A percentile compares a stretch with the other conserved stretches of the same genome.
Conservation (phyloP, 1,284 basidiomycete species). For the Polyporus tsugae region DNA sequence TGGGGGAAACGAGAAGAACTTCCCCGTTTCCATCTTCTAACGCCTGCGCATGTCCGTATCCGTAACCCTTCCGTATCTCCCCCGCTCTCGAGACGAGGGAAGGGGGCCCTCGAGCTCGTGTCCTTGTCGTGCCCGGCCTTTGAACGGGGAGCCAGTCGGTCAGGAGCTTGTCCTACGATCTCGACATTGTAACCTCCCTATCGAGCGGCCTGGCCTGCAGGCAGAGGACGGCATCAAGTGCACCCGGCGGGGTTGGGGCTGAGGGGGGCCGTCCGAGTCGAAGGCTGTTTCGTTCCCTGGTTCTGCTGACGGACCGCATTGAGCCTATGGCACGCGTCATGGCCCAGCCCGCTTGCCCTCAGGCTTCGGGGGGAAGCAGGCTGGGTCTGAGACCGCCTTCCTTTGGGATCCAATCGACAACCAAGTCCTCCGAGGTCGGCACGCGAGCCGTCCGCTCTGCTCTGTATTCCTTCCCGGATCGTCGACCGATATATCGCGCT, state of each 20-base stretch:
- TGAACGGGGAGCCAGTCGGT: not conserved
- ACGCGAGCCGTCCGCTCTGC: conserved; percentile 5
- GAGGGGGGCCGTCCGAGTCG: not conserved
- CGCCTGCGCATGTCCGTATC: not conserved
- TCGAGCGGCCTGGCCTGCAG: conserved; percentile 3
- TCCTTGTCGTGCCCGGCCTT: conserved; percentile 6
- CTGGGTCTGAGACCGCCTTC: not conserved
- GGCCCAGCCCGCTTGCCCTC: not conserved
- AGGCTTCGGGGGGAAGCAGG: not conserved
- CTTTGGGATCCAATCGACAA: not conserved
- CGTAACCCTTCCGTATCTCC: not conserved
- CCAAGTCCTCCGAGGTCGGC: not conserved
- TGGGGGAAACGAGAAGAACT: not conserved
- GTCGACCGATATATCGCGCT: conserved; percentile 1
- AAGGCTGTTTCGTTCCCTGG: conserved; percentile 14
- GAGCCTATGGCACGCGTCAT: conserved; percentile 19
- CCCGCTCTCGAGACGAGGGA: not conserved
- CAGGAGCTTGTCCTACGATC: not conserved
- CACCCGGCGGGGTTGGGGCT: not conserved
- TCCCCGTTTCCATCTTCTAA: conserved; percentile 2
- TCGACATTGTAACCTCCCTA: not conserved
- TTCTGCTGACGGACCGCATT: conserved; percentile 5
- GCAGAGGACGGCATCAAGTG: conserved; percentile 17
- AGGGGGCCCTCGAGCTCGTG: conserved; percentile 9
- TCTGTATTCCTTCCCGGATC: not conserved